These are phyloP conservation scores for Suillus paluster DNA, from an alignment of 768 basidiomycete genomes.

Conservation along the genomic window DNA sequence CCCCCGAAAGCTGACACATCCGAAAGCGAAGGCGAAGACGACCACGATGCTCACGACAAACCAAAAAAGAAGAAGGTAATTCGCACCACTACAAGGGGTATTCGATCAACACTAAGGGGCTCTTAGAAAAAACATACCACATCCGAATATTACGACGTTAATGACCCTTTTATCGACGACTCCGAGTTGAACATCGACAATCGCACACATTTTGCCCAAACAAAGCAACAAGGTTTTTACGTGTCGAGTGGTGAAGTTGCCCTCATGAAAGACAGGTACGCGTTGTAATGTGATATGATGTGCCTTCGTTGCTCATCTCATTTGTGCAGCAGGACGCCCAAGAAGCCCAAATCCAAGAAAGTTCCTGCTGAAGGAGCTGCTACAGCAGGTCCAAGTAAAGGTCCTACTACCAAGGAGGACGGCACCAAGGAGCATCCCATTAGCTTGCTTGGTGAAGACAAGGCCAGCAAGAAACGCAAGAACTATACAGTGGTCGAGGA, in stretches of 20 bases:
- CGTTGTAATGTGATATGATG: neutral
- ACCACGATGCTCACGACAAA: constrained; percentile 38
- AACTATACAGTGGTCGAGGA: constrained; percentile 55
- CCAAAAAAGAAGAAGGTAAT: constrained; percentile 44
- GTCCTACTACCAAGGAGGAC: constrained; percentile 36
- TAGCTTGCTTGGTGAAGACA: constrained; percentile 44
- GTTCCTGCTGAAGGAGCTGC: constrained; percentile 24
- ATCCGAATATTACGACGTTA: constrained; percentile 86
- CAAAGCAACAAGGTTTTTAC: constrained; percentile 92
- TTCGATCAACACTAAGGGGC: constrained; percentile 11
- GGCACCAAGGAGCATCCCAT: constrained; percentile 59
- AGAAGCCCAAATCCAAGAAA: constrained; percentile 76
- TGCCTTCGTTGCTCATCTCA: constrained; percentile 18
- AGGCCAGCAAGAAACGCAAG: constrained; percentile 56
- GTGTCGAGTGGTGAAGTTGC: constrained; percentile 90
- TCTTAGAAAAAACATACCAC: constrained; percentile 53
- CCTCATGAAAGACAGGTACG: constrained; percentile 74
- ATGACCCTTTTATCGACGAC: constrained; percentile 97
- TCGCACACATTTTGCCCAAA: constrained; percentile 88
- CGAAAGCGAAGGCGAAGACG: constrained; percentile 59
- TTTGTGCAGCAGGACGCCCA: constrained; percentile 51
- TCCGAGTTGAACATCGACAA: constrained; percentile 91
- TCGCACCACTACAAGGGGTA: constrained; percentile 16
- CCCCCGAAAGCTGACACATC: constrained; percentile 54
- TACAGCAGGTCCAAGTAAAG: constrained; percentile 14